phyloP scores from a whole-genome alignment of 495 filamentous ascomycete species.

The Cercophora newfieldiana region DNA sequence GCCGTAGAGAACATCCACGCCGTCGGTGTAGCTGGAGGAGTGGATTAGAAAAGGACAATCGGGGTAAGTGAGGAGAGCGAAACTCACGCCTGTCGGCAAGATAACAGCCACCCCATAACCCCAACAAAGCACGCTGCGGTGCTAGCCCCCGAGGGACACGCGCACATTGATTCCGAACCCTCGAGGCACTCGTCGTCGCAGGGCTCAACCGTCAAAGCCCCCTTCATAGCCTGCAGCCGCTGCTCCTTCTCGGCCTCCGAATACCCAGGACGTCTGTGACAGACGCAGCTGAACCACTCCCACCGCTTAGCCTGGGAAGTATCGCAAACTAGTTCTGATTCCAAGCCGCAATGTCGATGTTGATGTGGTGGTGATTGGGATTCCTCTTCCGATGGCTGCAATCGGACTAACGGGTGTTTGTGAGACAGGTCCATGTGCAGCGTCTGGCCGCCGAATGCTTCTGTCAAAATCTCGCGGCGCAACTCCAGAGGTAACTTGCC shows the following conservation, averaged over 20 bases:
- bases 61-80: not conserved
- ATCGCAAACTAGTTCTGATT: conserved; percentile 10
- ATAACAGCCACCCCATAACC: conserved; percentile 24
- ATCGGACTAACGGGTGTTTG: conserved; percentile 18
- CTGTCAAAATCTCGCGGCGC: conserved; percentile 23
- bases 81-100: conserved; percentile 26
- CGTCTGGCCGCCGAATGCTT: conserved; percentile 25
- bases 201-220: not conserved
- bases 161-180: not conserved
- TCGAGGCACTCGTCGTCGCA: conserved; percentile 19
- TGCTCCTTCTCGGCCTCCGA: conserved; percentile 1
- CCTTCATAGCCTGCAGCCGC: not conserved
- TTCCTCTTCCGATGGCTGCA: not conserved
- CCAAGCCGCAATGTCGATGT: not conserved
- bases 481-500: conserved; percentile 17
- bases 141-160: not conserved
- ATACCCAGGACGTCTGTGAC: conserved; percentile 12
- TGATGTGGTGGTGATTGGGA: not conserved
- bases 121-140: conserved; percentile 22
- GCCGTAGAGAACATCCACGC: conserved; percentile 24
- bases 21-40: conserved; percentile 20
- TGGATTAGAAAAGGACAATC: not conserved
- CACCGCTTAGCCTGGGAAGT: conserved; percentile 12
- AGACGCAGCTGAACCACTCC: conserved; percentile 29
- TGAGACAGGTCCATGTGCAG: conserved; percentile 24